Evolutionary conservation across 768 basidiomycete genomes (phyloP).

Genomic region (Boletus coccyginus): DNA sequence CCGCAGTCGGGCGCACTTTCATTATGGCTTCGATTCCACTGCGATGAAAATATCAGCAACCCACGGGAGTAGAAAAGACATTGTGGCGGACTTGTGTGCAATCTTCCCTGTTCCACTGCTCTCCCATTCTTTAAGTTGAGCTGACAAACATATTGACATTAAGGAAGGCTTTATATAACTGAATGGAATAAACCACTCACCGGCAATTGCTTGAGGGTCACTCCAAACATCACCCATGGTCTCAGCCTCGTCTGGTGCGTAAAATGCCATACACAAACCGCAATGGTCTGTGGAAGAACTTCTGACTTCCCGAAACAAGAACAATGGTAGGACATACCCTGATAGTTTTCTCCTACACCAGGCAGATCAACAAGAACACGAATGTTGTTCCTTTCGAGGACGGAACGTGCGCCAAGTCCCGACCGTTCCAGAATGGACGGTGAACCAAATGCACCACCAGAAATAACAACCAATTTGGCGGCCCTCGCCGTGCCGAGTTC

Average conservation of each 20-base stretch:
- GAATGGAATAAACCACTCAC: too few species aligned
- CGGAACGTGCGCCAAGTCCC: constrained; percentile 57
- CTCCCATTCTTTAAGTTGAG: constrained; percentile 30
- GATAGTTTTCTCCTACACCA: constrained; percentile 72
- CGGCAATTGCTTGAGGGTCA: too few species aligned
- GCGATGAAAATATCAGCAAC: not conserved
- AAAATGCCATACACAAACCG: too few species aligned
- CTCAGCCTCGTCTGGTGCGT: too few species aligned
- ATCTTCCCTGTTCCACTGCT: constrained; percentile 45
- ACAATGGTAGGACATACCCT: constrained; percentile 33
- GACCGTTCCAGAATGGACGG: constrained; percentile 58
- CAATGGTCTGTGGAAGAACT: not conserved
- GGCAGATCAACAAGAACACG: constrained; percentile 58
- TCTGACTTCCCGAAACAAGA: not conserved
- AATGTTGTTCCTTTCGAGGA: constrained; percentile 49
- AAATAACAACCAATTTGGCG: constrained; percentile 44
- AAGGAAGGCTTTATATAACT: too few species aligned
- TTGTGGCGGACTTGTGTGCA: constrained; percentile 47
- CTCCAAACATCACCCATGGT: too few species aligned
- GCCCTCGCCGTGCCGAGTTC: constrained; percentile 26
- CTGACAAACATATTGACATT: constrained; percentile 15
- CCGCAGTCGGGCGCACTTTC: constrained; percentile 49
- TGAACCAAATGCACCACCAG: constrained; percentile 55
- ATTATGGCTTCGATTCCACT: constrained; percentile 54
- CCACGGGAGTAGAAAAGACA: not conserved